Evolutionary conservation across 169 alveolate species (phyloP), one percentile per base, ranked within the genome.

Genomic region (Eimeria falciformis): DNA sequence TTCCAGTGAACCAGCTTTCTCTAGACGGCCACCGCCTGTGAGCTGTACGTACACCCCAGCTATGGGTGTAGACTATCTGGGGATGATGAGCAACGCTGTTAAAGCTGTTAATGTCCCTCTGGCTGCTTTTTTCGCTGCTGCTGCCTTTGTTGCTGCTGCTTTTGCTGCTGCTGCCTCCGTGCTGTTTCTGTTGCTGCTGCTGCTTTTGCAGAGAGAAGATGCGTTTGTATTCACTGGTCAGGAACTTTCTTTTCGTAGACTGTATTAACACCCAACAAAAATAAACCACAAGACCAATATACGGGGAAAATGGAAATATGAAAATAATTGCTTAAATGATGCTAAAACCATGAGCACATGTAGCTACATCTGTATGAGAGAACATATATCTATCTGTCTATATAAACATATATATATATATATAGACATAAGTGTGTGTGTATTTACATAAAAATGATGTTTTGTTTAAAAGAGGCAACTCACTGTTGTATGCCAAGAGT

Each of bases 401-500:
- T 12, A 0, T 50, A 50, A 50, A 50, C 18, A 0, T 12, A 50
- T 0, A 0, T 12, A 50, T 0, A 50, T 12, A 50, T 50, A 50
- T 12, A 47, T 47, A 47, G 58, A 47, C 6, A 14, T 9, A 47
- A 6, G 11, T 12, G 18, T 1, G 11, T 12, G 2, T 1, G 62
- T 21, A 50, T 50, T 21, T 21, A 50, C 18, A 50, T 12, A 0
- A 21, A 50, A 50, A 21, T 21, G 18, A 21, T 0, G 3, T 50
- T 12, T 12, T 12, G 62, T 50, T 21, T 0, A 50, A 21, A 0
- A 50, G 62, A 12, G 62, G 65, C 23, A 23, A 90, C 97, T 73
- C 29, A 95, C 97, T 98, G 96, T 99, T 99, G 96, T 99, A 99
- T 68, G 98, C 98, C 66, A 99, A 96, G 18, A 99, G 97, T 96